A percentile compares a stretch with the other conserved stretches of the same genome.
Conservation (phyloP, 1,139 yeast genomes). For the Geotrichum phurueaensis region DNA sequence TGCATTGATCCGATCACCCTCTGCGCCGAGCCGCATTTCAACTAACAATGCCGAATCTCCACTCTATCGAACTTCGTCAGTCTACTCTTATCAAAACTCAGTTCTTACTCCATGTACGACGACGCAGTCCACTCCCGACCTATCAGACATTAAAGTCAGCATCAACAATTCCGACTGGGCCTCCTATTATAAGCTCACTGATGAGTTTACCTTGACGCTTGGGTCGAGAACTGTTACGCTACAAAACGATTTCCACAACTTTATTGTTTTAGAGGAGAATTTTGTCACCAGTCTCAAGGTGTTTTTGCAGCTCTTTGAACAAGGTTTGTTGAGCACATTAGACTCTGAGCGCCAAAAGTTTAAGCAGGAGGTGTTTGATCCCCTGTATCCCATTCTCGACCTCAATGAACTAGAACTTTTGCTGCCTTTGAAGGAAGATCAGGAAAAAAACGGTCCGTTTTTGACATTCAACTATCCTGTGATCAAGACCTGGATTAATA, state of each 20-base stretch:
- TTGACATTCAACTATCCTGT: slow-evolving; percentile 1
- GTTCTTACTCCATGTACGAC: slow-evolving; percentile 12
- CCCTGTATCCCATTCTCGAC: slow-evolving; percentile 7
- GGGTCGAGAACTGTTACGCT: slow-evolving; percentile 5
- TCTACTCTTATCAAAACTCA: slow-evolving; percentile 8
- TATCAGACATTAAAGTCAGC: slow-evolving; percentile 4
- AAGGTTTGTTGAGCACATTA: slow-evolving; percentile 8
- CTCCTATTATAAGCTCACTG: slow-evolving; percentile 5
- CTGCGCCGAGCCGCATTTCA: not conserved
- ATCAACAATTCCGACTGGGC: slow-evolving; percentile 16
- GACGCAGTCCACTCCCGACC: slow-evolving; percentile 10
- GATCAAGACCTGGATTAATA: slow-evolving; percentile 10
- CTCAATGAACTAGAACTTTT: slow-evolving; percentile 13
- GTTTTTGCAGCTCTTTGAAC: slow-evolving; percentile 14
- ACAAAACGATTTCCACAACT: slow-evolving; percentile 16
- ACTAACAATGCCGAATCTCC: not conserved
- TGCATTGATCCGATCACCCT: not conserved
- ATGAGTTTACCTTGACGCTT: slow-evolving; percentile 3
- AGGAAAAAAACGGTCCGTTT: slow-evolving; percentile 8
- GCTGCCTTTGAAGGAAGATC: slow-evolving; percentile 12
- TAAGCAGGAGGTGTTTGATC: slow-evolving; percentile 11
- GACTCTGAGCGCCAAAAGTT: slow-evolving; percentile 4
- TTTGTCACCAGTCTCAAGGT: slow-evolving; percentile 11
- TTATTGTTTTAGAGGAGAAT: slow-evolving; percentile 14
- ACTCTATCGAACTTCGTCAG: slow-evolving; percentile 3